Base-by-base conservation (phyloP, 352 stramenopile genomes). In the Aphanomyces euteiches region DNA sequence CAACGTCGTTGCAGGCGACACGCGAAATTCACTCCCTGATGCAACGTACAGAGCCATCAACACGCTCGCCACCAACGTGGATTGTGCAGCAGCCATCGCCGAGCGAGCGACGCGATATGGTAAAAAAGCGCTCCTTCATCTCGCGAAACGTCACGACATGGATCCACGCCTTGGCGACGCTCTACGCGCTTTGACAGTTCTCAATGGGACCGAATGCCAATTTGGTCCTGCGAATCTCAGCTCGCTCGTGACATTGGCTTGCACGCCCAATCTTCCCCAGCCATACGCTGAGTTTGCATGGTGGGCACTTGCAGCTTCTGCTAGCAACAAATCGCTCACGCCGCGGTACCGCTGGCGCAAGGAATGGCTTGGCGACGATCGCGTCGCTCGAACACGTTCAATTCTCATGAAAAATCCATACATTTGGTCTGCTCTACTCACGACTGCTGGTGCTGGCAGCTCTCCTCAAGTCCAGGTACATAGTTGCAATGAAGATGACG, bases 171-270 rank as follows among this genome's bases (percentile, higher is more conserved):
- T 92, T 21, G 84, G 84, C 2, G 69, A 79, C 1, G 84, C 84
- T 12, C 74, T 92, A 38, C 77, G 77, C 47, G 75, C 66, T 6
- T 65, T 92, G n/a, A 83, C 87, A 7, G 28, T 77, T 17, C 65
- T 82, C 38, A 75, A 88, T 43, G 69, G 63, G 17, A 78, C 58
- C 28, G 67, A 75, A 5, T 74, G 77, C 8, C 74, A 76, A 13
- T 92, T 90, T 53, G 84, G 84, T 4, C 78, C 84, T 1, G 82
- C 84, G 1, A 87, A 92, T 64, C 75, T 92, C 8, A 79, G 83
- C 12, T 92, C 84, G 7, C 73, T 92, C 13, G 58, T 92, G 28
- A 79, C 84, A 0, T 72, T 92, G 7, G 84, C 80, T 0, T 79
- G 88, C 7, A 79, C 84, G 0, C 71, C 80, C n/a, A 72, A 83